A percentile compares a stretch with the other conserved stretches of the same genome.
Evolutionary conservation across 1,284 basidiomycete genomes (phyloP).

Genomic region (Malassezia vespertilionis): DNA sequence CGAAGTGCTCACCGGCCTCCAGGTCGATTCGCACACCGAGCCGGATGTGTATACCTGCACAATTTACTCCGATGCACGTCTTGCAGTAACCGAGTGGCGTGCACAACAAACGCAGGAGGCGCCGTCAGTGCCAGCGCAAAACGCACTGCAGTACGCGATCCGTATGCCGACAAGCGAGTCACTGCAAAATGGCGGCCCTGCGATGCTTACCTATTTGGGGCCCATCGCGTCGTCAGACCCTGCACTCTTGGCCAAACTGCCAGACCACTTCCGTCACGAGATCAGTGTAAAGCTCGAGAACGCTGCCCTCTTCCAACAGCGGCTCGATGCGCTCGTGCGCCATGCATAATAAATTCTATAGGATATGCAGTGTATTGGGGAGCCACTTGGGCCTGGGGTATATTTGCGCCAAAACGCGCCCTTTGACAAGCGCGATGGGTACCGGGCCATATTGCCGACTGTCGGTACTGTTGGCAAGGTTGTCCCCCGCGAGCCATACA

Average conservation of each 20-base stretch:
- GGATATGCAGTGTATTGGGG: not conserved
- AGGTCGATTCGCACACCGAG: not conserved
- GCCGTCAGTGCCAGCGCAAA: not conserved
- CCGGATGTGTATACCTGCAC: slow-evolving; percentile 5
- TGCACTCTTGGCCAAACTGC: slow-evolving; percentile 4
- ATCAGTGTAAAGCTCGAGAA: slow-evolving; percentile 17
- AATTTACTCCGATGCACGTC: not conserved
- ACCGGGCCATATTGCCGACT: slow-evolving; percentile 85
- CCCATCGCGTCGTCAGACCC: slow-evolving; percentile 5
- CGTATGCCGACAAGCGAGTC: not conserved
- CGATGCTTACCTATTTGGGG: slow-evolving; percentile 6
- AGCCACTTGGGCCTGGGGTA: slow-evolving; percentile 12
- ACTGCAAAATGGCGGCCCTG: not conserved
- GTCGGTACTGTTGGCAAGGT: slow-evolving; percentile 69
- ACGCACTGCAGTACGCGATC: slow-evolving; percentile 10
- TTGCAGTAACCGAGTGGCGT: slow-evolving; percentile 7
- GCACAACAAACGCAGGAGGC: slow-evolving; percentile 1
- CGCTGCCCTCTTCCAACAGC: slow-evolving; percentile 15
- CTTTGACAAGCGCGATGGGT: slow-evolving; percentile 67
- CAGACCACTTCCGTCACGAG: slow-evolving; percentile 12
- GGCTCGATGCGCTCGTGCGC: slow-evolving; percentile 2
- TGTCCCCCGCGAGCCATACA: slow-evolving; percentile 88
- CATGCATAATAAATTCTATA: slow-evolving; percentile 1
- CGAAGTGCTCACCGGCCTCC: slow-evolving; percentile 13
- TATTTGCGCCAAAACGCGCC: slow-evolving; percentile 57